Conservation (phyloP, 495 filamentous ascomycete species). For the Symbiotaphrina buchneri region DNA sequence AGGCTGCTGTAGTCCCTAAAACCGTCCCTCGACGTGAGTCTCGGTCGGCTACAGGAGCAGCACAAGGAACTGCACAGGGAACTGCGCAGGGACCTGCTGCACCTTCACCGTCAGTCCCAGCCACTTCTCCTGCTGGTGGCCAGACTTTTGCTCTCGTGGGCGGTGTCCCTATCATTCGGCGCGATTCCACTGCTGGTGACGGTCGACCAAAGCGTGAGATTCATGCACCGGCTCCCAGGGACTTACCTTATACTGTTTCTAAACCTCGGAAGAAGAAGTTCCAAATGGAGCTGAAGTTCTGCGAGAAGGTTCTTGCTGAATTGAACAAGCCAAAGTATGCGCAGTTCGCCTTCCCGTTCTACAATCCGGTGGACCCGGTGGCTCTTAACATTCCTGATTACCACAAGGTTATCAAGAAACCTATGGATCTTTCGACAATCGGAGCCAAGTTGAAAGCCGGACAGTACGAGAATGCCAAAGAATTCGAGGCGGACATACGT, state of each 20-base stretch:
- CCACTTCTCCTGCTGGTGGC: constrained; percentile 13
- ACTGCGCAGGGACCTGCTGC: constrained; percentile 8
- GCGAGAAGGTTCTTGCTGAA: constrained; percentile 60
- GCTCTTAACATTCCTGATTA: constrained; percentile 87
- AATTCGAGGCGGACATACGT: constrained; percentile 64
- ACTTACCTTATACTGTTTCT: constrained; percentile 60
- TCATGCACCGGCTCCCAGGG: constrained; percentile 68
- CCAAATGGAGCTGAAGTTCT: constrained; percentile 73
- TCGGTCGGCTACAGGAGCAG: constrained; percentile 16
- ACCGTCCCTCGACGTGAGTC: constrained; percentile 25
- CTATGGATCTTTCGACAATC: constrained; percentile 81
- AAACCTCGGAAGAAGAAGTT: constrained; percentile 87
- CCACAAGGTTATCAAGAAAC: constrained; percentile 80
- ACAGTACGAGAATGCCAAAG: constrained; percentile 63
- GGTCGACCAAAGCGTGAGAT: constrained; percentile 82
- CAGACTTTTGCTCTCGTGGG: constrained; percentile 64
- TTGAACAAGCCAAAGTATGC: constrained; percentile 52
- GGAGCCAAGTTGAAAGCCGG: constrained; percentile 50
- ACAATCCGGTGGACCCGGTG: constrained; percentile 73
- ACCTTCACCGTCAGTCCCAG: constrained; percentile 18
- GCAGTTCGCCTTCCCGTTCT: constrained; percentile 42
- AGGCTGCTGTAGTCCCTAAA: constrained; percentile 14
- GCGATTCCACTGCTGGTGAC: constrained; percentile 56
- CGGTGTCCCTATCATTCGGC: constrained; percentile 78
- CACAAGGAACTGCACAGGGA: background rate